Conservation (phyloP, 2,329 filamentous ascomycete species). For the Rutstroemia sp. region DNA sequence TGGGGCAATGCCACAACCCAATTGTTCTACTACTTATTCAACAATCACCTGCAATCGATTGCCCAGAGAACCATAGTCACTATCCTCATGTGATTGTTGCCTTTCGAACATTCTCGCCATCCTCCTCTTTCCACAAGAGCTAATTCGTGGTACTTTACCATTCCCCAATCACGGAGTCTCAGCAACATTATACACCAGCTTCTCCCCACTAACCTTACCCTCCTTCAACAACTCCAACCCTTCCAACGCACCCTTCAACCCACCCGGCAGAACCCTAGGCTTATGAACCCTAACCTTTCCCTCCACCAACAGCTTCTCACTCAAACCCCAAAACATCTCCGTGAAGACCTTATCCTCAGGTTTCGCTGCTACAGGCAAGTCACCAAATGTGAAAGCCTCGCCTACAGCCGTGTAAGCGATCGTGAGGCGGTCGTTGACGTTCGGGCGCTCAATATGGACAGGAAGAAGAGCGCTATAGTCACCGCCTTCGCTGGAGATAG, state of each 20-base stretch:
- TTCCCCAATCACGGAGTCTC: not conserved
- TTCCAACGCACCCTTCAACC: not conserved
- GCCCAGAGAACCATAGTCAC: too few relatives aligned
- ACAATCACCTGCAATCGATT: too few relatives aligned
- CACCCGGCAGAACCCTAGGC: not conserved
- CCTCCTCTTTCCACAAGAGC: too few relatives aligned
- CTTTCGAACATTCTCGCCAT: too few relatives aligned
- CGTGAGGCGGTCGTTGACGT: too few relatives aligned
- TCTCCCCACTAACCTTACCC: not conserved
- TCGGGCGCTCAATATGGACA: too few relatives aligned
- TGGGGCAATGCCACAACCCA: too few relatives aligned
- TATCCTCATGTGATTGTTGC: too few relatives aligned
- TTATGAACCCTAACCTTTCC: not conserved
- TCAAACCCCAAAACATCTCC: not conserved
- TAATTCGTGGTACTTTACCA: too few relatives aligned
- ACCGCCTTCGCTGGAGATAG: not conserved
- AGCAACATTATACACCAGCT: not conserved
- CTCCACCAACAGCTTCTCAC: not conserved
- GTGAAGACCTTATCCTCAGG: not conserved
- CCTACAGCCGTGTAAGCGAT: too few relatives aligned
- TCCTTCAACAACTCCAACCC: not conserved
- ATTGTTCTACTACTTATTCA: too few relatives aligned
- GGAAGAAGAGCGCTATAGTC: too few relatives aligned
- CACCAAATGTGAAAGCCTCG: not conserved
- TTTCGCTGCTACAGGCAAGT: not conserved